phyloP scores from a whole-genome alignment of 768 basidiomycete species.

The Mrakia gelida region DNA sequence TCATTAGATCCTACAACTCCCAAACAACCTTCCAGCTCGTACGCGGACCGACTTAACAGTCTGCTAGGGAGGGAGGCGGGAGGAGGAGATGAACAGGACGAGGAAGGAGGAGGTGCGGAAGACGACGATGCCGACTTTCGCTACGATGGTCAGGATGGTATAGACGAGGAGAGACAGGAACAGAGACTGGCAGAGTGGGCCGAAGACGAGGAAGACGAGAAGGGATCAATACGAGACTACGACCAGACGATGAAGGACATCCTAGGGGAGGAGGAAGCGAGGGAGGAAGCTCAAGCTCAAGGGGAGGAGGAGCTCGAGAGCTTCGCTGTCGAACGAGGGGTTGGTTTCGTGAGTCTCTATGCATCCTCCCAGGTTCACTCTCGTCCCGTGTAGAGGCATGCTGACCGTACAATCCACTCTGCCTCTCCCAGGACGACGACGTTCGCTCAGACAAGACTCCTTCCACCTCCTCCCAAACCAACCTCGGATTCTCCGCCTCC shows the following conservation, averaged over 20 bases:
- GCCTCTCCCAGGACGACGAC: background rate
- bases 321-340: conserved; percentile 16
- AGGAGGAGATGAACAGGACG: background rate
- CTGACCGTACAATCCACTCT: background rate
- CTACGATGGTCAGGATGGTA: conserved; percentile 14
- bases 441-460: conserved; percentile 29
- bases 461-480: conserved; percentile 19
- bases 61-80: background rate
- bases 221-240: conserved; percentile 19
- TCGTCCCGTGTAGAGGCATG: background rate
- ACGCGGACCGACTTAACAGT: background rate
- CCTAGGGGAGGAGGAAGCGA: conserved; percentile 21
- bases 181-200: conserved; percentile 31
- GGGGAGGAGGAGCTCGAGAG: conserved; percentile 29
- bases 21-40: background rate
- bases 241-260: conserved; percentile 25
- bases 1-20: background rate
- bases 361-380: too few species aligned
- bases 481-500: conserved; percentile 13
- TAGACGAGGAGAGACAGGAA: conserved; percentile 26
- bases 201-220: conserved; percentile 2
- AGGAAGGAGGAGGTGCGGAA: conserved; percentile 10
- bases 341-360: background rate
- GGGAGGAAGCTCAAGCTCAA: conserved; percentile 23
- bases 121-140: conserved; percentile 2